Evolutionary conservation across 192 early-diverging fungal genomes (phyloP), one percentile per base, ranked within the genome.

Genomic region (Pecoramyces ruminantium): DNA sequence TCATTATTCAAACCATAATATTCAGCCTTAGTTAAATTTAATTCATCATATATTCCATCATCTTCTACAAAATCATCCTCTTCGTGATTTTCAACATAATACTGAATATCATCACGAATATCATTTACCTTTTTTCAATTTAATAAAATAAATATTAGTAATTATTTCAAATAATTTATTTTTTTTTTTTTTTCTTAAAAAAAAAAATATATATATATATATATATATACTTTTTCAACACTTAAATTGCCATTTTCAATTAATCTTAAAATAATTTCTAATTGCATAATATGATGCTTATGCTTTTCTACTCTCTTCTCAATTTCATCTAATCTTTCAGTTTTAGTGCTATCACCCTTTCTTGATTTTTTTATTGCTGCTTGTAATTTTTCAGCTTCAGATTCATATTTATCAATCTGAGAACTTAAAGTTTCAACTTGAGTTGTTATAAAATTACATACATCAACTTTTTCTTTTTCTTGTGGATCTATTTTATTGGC

Each of bases 61-160:
- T 97, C 92, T 84, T 99, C 97, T 34, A 93, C 91, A 88, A 96
- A 98, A 80, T 96, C 95, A 28, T 92, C 93, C 38, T 96, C 94
- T 87, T 93, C 91, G 87, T 97, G 97, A 81, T 86, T 86, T 79
- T 97, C 94, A 11, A 97, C 92, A 85, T 99, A 99, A 82, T 96
- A 98, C 29, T 93, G 89, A 2, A 99, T 91, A 82, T 96, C 94
- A 38, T 98, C 96, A 83, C 94, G 90, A 81, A 99, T 93, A 30
- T 79, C 87, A 82, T 89, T 85, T 29, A 95, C 92, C 93, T 94
- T 84, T n/a, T n/a, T n/a, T n/a, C n/a, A n/a, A n/a, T n/a, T n/a
- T n/a, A n/a, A n/a, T n/a, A n/a, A n/a, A n/a, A n/a, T n/a, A n/a
- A n/a, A n/a, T n/a, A n/a, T n/a, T n/a, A n/a, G n/a, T n/a, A n/a